These are phyloP conservation scores for Apiospora koreana DNA, from an alignment of 2,329 filamentous ascomycete species.

Conservation along the genomic window DNA sequence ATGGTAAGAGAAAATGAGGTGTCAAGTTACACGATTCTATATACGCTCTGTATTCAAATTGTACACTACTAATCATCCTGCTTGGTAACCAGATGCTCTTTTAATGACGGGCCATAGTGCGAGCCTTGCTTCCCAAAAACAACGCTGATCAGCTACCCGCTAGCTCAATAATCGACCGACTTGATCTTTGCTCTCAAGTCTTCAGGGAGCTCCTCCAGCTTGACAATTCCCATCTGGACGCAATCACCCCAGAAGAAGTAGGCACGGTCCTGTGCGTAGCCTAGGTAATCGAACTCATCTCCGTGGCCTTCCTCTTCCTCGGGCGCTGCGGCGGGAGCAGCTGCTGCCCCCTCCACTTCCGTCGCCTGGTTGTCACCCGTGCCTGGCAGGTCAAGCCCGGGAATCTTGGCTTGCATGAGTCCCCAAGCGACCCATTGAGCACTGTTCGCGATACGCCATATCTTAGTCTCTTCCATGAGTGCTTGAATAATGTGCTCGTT, in stretches of 20 bases:
- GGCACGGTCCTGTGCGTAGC: conserved; percentile 86
- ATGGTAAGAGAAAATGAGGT: neutral
- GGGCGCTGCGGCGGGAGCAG: conserved; percentile 17
- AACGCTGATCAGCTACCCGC: neutral
- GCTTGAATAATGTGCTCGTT: conserved; percentile 68
- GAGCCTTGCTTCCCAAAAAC: neutral
- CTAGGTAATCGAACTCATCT: conserved; percentile 85
- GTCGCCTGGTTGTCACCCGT: conserved; percentile 35
- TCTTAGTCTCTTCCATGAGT: conserved; percentile 74
- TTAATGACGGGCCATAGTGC: neutral
- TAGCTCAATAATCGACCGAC: conserved; percentile 60
- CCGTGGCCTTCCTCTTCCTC: conserved; percentile 50
- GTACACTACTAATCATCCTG: neutral
- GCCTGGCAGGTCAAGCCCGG: conserved; percentile 57
- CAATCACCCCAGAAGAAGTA: conserved; percentile 96
- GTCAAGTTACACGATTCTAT: neutral
- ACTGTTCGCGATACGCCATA: conserved; percentile 88
- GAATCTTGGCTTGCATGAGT: conserved; percentile 88
- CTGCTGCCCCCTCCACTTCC: conserved; percentile 25
- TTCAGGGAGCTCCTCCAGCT: conserved; percentile 73
- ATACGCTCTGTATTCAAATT: neutral
- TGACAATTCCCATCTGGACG: conserved; percentile 73
- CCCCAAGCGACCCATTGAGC: conserved; percentile 96
- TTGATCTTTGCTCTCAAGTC: conserved; percentile 67
- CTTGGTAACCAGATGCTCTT: no score